Percentiles rank a stretch among this genome's conserved stretches.
phyloP scores from a whole-genome alignment of 2,329 filamentous ascomycete genomes.

The Pseudogymnoascus sp. region DNA sequence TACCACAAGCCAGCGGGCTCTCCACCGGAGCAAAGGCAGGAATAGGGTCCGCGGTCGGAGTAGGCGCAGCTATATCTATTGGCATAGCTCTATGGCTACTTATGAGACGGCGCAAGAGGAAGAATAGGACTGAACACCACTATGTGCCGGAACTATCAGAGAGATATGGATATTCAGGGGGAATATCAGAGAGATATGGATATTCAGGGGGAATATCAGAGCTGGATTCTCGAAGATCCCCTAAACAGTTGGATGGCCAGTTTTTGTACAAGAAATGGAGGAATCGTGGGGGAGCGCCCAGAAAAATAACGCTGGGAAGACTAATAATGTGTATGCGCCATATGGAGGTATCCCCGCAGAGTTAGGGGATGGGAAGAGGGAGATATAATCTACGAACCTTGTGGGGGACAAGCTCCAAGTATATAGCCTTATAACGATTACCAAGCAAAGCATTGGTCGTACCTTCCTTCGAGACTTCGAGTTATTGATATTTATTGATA shows the following conservation, averaged over 20 bases:
- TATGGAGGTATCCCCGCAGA: not conserved
- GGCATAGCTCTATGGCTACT: not conserved
- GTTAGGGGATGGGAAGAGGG: not conserved
- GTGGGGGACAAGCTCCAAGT: not conserved
- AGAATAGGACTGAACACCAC: not conserved
- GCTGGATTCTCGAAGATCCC: not conserved
- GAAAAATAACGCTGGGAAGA: not conserved
- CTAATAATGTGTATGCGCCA: not conserved
- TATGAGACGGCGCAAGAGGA: not conserved
- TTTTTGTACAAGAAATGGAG: not conserved
- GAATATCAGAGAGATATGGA: not conserved
- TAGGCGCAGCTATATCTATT: not conserved
- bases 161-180: not conserved
- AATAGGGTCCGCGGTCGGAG: not conserved
- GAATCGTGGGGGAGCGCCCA: not conserved
- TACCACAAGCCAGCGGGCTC: not conserved
- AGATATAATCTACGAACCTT: not conserved
- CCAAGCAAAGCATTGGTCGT: too few relatives aligned
- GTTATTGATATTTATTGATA: too few relatives aligned
- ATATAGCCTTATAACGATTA: too few relatives aligned
- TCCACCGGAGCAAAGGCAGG: constrained; percentile 12
- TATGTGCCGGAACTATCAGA: not conserved
- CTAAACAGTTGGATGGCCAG: not conserved
- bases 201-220: not conserved
- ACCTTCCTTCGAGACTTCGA: too few relatives aligned